These are phyloP conservation scores for Clonostachys chloroleuca DNA, from an alignment of 2,329 filamentous ascomycete species.

Conservation along the genomic window DNA sequence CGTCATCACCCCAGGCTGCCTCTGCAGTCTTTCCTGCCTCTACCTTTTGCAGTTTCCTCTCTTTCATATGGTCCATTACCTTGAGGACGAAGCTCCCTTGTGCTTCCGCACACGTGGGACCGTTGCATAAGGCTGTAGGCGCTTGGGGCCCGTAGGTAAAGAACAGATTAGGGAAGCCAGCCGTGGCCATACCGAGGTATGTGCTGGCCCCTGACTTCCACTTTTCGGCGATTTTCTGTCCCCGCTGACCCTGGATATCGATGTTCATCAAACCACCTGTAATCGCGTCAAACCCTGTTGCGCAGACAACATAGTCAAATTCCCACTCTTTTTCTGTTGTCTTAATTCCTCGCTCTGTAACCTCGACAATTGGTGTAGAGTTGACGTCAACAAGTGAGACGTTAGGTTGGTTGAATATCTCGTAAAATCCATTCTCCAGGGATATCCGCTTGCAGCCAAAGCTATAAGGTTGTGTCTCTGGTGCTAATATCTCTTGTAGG, in stretches of 20 bases:
- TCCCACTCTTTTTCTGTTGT: constrained; percentile 23
- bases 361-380: constrained; percentile 30
- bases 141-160: constrained; percentile 33
- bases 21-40: constrained; percentile 20
- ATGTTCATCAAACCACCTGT: constrained; percentile 33
- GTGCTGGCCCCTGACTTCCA: constrained; percentile 27
- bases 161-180: constrained; percentile 41
- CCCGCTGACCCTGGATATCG: constrained; percentile 25
- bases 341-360: constrained; percentile 31
- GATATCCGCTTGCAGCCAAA: constrained; percentile 40
- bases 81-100: constrained; percentile 32
- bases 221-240: constrained; percentile 21
- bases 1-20: constrained; percentile 17
- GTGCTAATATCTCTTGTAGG: constrained; percentile 39
- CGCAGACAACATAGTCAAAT: constrained; percentile 17
- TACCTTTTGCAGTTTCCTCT: constrained; percentile 20
- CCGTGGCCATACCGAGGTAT: constrained; percentile 30
- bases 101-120: constrained; percentile 29
- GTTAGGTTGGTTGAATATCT: constrained; percentile 38
- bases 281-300: constrained; percentile 36
- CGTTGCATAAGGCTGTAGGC: constrained; percentile 29
- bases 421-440: constrained; percentile 44
- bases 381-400: constrained; percentile 44
- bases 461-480: constrained; percentile 33
- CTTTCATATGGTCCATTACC: constrained; percentile 18